phyloP scores from a whole-genome alignment of 495 filamentous ascomycete genomes.

The Xylaria flabelliformis region DNA sequence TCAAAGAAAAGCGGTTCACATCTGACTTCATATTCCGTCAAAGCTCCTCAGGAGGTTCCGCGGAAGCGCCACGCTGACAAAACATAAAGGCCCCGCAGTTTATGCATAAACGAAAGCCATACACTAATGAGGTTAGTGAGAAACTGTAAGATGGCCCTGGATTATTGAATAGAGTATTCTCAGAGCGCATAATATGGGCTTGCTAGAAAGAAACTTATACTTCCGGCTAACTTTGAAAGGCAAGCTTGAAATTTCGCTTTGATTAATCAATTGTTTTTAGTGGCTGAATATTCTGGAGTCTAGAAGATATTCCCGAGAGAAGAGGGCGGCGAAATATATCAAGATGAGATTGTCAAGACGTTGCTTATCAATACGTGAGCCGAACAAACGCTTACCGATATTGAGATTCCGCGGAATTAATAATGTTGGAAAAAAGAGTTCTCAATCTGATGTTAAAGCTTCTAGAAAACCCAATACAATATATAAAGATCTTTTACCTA shows the following conservation, averaged over 20 bases:
- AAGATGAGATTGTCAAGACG: not conserved
- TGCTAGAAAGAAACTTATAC: no score
- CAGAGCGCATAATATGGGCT: no score
- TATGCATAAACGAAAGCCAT: not conserved
- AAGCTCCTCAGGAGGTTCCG: not conserved
- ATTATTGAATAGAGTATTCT: not conserved
- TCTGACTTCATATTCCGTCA: not conserved
- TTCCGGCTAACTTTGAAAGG: no score
- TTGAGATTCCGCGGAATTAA: not conserved
- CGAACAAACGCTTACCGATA: not conserved
- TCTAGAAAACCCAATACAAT: no score
- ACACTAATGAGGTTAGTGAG: not conserved
- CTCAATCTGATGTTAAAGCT: no score
- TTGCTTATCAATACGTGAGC: not conserved
- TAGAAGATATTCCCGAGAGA: no score
- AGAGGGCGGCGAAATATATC: not conserved
- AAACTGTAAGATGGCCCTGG: not conserved
- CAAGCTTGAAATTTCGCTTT: no score
- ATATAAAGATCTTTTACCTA: no score
- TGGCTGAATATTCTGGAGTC: no score
- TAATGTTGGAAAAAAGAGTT: not conserved
- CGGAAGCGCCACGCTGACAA: conserved; percentile 18
- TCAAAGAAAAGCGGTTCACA: not conserved
- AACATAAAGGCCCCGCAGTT: not conserved
- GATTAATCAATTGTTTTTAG: no score